Base-by-base conservation (phyloP, 257 asterid genomes). In the Solanum medicagineum region DNA sequence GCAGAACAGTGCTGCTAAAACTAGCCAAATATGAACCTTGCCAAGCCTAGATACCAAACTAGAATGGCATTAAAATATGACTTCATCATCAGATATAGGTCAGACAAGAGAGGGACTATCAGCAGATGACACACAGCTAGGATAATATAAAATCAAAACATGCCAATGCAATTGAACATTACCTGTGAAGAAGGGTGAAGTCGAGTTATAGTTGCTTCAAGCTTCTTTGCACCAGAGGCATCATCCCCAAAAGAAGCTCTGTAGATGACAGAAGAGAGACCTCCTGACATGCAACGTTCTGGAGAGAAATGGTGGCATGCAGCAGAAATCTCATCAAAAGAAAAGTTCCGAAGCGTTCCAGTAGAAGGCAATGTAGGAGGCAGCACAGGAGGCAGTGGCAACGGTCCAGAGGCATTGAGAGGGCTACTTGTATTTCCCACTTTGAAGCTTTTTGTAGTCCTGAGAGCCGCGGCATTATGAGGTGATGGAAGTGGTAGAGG, bases 401-500 rank as follows among this genome's bases (percentile, higher is more conserved):
- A 90, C 6, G 99, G 99, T 40, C 99, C 99, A 63, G 98, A 95
- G 85, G 88, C 89, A 89, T 93, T 85, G 56, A 94, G 94, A 49
- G 93, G 93, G 60, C 97, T 96, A 86, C 95, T 92, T 36, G 73
- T 75, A 85, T 89, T 92, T 10, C 85, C 91, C 86, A 89, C 91
- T 87, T 94, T 94, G 84, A 96, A 96, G 91, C 98, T 96, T 54
- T 87, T 60, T 57, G 90, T 90, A 55, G 92, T 87, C 86, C 91
- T 94, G 42, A 95, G 91, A 68, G 93, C 71, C 56, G 86, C 87
- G 0, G 89, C 86, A 81, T 84, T 90, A 70, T 89, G 91, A 36
- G 97, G 95, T 2, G 98, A 91, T 0, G 98, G 99, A 44, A 95
- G 98, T 66, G 99, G 99, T 86, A 95, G 98, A 11, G 99, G 99